These are phyloP conservation scores for Voacanga thouarsii DNA, from an alignment of 257 asterid species.

Conservation along the genomic window DNA sequence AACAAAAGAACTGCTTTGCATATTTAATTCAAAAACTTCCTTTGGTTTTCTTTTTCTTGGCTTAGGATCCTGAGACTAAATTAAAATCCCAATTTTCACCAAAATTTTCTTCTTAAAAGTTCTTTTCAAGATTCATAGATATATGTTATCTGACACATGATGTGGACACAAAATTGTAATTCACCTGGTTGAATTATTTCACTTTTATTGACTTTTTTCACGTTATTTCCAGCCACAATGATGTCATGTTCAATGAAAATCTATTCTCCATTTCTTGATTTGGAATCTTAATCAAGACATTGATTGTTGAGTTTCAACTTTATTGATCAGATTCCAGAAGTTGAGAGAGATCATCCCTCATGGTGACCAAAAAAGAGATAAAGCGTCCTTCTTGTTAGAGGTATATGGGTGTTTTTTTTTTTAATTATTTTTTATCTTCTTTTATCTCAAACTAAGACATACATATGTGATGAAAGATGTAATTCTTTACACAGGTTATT, in stretches of 20 bases:
- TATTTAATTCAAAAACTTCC: no score
- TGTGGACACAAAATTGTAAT: not conserved
- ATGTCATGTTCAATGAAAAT: not conserved
- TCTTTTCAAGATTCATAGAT: not conserved
- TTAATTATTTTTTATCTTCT: conserved; percentile 1
- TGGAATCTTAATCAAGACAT: not conserved
- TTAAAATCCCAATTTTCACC: not conserved
- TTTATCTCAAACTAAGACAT: not conserved
- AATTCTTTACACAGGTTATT: conserved; percentile 57
- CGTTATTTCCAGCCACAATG: not conserved
- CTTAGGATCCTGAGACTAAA: not conserved
- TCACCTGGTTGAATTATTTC: not conserved
- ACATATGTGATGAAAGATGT: conserved; percentile 7
- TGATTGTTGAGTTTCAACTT: conserved; percentile 7
- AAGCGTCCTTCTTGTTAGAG: conserved; percentile 95
- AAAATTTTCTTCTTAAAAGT: not conserved
- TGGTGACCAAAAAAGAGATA: conserved; percentile 94
- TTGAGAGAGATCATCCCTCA: conserved; percentile 86
- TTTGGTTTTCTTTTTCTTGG: not conserved
- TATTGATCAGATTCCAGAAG: conserved; percentile 67
- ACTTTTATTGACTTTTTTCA: not conserved
- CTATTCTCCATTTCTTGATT: not conserved
- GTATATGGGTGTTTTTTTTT: conserved; percentile 27
- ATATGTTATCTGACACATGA: no score
- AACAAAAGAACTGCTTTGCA: not conserved